These are phyloP conservation scores for Agaricus subrufescens DNA, from an alignment of 768 basidiomycete species.

Conservation along the genomic window DNA sequence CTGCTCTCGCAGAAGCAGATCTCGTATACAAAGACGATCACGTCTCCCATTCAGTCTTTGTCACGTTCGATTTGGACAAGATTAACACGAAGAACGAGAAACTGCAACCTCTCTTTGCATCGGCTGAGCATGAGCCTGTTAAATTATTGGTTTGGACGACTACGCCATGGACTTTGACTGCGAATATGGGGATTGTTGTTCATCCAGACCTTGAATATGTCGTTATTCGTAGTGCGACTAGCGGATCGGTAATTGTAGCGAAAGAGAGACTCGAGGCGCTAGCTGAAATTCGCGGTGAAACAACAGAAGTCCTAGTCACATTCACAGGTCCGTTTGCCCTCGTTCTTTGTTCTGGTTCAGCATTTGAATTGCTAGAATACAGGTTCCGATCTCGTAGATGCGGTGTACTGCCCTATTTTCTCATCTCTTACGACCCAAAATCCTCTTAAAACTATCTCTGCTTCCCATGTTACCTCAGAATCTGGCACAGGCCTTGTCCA, in stretches of 20 bases:
- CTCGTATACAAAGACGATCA: constrained; percentile 88
- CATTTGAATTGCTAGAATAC: background rate
- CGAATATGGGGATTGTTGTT: constrained; percentile 95
- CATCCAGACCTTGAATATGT: constrained; percentile 68
- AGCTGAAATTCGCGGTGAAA: constrained; percentile 27
- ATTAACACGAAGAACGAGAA: constrained; percentile 15
- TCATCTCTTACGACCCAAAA: constrained; percentile 20
- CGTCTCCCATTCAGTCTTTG: constrained; percentile 83
- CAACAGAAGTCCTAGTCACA: constrained; percentile 28
- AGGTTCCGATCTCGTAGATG: constrained; percentile 55
- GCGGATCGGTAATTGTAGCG: constrained; percentile 40
- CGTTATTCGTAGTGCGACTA: constrained; percentile 31
- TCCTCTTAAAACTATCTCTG: constrained; percentile 49
- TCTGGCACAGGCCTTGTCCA: constrained; percentile 97
- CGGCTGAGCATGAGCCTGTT: constrained; percentile 25
- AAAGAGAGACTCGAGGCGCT: constrained; percentile 44
- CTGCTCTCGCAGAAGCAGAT: constrained; percentile 94
- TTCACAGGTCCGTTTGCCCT: constrained; percentile 30
- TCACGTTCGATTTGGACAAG: constrained; percentile 63
- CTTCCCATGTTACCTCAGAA: constrained; percentile 74
- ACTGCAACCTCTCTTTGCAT: constrained; percentile 26
- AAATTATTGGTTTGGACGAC: constrained; percentile 91
- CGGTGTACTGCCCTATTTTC: constrained; percentile 63
- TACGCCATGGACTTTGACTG: constrained; percentile 94
- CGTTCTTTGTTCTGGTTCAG: background rate